phyloP scores from a whole-genome alignment of 371 early-diverging fungal genomes.

The Zychaea mexicana region DNA sequence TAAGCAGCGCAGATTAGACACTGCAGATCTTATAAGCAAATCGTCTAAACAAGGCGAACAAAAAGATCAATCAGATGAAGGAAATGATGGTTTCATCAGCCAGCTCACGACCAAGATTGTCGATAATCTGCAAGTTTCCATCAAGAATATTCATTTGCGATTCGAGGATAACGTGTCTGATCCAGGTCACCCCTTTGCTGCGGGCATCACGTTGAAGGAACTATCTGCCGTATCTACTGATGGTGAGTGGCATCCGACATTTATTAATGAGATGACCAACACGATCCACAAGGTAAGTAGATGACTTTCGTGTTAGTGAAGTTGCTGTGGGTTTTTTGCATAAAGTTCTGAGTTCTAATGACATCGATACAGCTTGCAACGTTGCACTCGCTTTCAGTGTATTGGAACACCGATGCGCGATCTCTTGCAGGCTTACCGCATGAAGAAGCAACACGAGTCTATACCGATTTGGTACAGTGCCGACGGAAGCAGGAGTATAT shows the following conservation, averaged over 20 bases:
- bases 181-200: constrained; percentile 69
- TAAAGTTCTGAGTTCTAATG: not conserved
- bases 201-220: constrained; percentile 78
- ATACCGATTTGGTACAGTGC: constrained; percentile 28
- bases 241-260: constrained; percentile 71
- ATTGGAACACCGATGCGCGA: constrained; percentile 74
- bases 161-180: constrained; percentile 78
- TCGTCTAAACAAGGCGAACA: constrained; percentile 55
- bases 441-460: constrained; percentile 33
- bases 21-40: constrained; percentile 69
- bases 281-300: constrained; percentile 68
- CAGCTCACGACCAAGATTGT: constrained; percentile 82
- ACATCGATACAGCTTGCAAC: constrained; percentile 49
- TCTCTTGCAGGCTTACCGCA: constrained; percentile 50
- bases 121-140: constrained; percentile 87
- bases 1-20: constrained; percentile 82
- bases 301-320: not conserved
- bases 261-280: constrained; percentile 64
- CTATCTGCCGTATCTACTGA: constrained; percentile 85
- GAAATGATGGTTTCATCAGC: constrained; percentile 61
- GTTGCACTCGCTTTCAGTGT: constrained; percentile 72
- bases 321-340: constrained; percentile 1
- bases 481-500: not conserved
- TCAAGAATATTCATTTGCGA: constrained; percentile 85
- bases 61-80: constrained; percentile 53